Evolutionary conservation across 306 rosid genomes (phyloP), one percentile per base, ranked within the genome.

Genomic region (Malus domestica): DNA sequence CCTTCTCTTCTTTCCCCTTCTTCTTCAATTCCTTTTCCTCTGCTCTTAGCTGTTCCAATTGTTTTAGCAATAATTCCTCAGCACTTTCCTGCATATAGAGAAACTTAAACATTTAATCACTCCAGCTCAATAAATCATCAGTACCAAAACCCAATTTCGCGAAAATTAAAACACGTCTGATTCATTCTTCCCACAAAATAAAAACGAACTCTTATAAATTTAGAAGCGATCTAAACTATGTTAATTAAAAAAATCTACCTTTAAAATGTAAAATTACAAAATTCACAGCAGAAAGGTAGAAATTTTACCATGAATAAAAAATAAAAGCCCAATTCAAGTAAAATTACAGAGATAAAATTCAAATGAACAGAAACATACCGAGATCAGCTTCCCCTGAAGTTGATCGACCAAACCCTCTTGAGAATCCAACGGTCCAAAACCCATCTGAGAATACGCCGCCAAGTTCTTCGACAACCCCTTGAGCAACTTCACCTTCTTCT

Each of bases 21-120:
- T 73, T 90, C 87, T 94, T 91, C 79, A 80, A 20, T 61, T 92
- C 93, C 87, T 88, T 83, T 74, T 87, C 84, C 78, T 88, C 86
- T 40, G 78, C 84, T 65, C 84, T 89, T 2, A 88, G 44, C 82
- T 78, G 83, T 82, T 88, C 86, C 11, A 90, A 72, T 65, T 82
- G 92, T 72, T 78, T 86, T 67, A 82, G 68, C 44, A 83, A 63
- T 29, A 90, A 80, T 38, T 67, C 78, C 70, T 85, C 96, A 16
- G 85, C 85, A 63, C 73, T 84, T 68, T 86, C 97, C 97, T 90
- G 69, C 11, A 80, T 11, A 1, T 49, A 30, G 0, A 13, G 15
- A 22, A 75, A 20, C 12, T 64, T 32, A 76, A 1, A 54, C 67
- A 72, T 49, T 65, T 15, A 38, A 11, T 63, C 12, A 30, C 35